phyloP scores from a whole-genome alignment of 2,329 filamentous ascomycete genomes.

The Ophiostoma angusticollis region DNA sequence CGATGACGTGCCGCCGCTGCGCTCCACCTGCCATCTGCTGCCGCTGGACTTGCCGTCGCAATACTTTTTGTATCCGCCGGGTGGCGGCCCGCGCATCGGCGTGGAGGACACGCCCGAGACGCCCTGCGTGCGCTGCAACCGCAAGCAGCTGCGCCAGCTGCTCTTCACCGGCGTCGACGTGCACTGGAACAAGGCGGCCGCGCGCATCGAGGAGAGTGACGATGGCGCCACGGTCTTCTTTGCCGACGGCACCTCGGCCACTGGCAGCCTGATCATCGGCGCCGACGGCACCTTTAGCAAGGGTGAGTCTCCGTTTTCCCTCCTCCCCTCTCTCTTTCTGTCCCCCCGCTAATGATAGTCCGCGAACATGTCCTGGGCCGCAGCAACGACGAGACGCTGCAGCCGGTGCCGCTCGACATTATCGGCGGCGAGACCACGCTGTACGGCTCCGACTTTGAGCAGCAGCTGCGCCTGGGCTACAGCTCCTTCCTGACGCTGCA shows the following conservation, averaged over 20 bases:
- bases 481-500: constrained; percentile 18
- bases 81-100: constrained; percentile 8
- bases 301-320: constrained; percentile 19
- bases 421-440: constrained; percentile 20
- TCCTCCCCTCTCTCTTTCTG: constrained; percentile 6
- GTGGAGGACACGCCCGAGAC: constrained; percentile 18
- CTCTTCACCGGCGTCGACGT: constrained; percentile 19
- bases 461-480: constrained; percentile 21
- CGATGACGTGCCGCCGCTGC: constrained; percentile 14
- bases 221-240: constrained; percentile 26
- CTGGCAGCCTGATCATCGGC: constrained; percentile 33
- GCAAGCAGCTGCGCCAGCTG: constrained; percentile 18
- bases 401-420: constrained; percentile 16
- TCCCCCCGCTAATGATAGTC: constrained; percentile 13
- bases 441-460: constrained; percentile 17
- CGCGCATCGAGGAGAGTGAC: constrained; percentile 22
- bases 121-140: constrained; percentile 21
- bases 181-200: constrained; percentile 27
- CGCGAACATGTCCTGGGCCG: constrained; percentile 20
- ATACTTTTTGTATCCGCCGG: constrained; percentile 12
- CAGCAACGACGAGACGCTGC: constrained; percentile 17
- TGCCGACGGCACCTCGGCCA: constrained; percentile 27
- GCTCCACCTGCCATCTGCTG: constrained; percentile 15
- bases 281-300: constrained; percentile 31
- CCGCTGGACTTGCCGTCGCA: constrained; percentile 18